These are phyloP conservation scores for Pythium vanterpoolii DNA, from an alignment of 352 stramenopile species.

Conservation along the genomic window DNA sequence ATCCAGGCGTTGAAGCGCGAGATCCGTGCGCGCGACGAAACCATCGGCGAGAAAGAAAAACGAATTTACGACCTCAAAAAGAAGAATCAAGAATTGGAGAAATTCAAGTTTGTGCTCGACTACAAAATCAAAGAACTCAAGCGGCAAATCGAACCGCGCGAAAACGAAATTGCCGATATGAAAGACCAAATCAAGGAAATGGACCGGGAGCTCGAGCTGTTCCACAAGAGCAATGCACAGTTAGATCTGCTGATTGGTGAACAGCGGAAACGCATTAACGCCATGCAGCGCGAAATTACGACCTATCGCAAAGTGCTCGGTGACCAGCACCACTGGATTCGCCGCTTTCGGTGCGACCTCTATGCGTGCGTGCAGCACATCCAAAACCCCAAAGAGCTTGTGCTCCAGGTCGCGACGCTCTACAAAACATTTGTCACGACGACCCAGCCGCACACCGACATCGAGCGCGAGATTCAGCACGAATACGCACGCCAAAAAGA, in stretches of 20 bases:
- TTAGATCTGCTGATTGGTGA: slow-evolving; percentile 95
- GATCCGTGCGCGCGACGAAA: slow-evolving; percentile 92
- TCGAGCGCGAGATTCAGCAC: slow-evolving; percentile 90
- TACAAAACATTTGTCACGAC: slow-evolving; percentile 84
- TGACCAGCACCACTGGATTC: slow-evolving; percentile 63
- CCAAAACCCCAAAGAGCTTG: slow-evolving; percentile 70
- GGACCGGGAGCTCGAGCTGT: slow-evolving; percentile 93
- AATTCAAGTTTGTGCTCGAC: slow-evolving; percentile 97
- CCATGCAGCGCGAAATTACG: slow-evolving; percentile 84
- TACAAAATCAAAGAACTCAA: slow-evolving; percentile 98
- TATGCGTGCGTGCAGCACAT: slow-evolving; percentile 72
- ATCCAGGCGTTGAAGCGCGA: slow-evolving; percentile 92
- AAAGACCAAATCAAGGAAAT: slow-evolving; percentile 96
- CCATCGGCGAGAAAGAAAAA: slow-evolving; percentile 95
- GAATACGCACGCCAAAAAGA: slow-evolving; percentile 91
- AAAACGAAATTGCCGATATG: slow-evolving; percentile 94
- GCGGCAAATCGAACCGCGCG: slow-evolving; percentile 93
- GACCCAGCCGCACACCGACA: slow-evolving; percentile 86
- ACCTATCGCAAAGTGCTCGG: slow-evolving; percentile 63
- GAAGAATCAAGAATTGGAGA: slow-evolving; percentile 96
- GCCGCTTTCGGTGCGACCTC: slow-evolving; percentile 84
- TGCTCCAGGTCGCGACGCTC: slow-evolving; percentile 69
- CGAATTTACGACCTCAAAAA: slow-evolving; percentile 97
- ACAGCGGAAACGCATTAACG: slow-evolving; percentile 90
- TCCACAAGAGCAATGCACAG: slow-evolving; percentile 93